Base-by-base conservation (phyloP, 2,329 filamentous ascomycete genomes). In the Fusarium longipes region DNA sequence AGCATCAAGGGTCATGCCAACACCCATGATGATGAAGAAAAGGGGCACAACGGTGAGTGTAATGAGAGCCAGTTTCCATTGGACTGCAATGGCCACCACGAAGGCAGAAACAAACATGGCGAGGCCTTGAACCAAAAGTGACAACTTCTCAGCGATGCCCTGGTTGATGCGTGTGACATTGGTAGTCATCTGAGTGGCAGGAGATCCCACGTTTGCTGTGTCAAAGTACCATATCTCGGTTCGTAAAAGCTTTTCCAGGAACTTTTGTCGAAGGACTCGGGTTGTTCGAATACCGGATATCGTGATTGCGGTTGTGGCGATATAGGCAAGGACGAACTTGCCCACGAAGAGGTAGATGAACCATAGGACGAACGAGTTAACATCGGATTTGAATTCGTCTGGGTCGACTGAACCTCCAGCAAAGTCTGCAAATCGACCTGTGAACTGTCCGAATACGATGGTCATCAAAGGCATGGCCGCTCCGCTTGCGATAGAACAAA, bases 31-130 rank as follows among this genome's bases (percentile, higher is more conserved):
- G 18, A 74, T 38, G 6, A 76, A 39, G 25, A 73, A 73, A 17
- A 71, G 39, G 6, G 73, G 75, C 8, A 74, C 74, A n/a, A 77
- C 68, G 33, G 72, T 75, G 8, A 73, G 39, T 55, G 63, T 74
- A 50, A 82, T 80, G 4, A 82, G 70, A 0, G 81, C 81, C 7
- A 82, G 71, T 68, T 82, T 79, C 78, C 79, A 82, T 17, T 81
- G 77, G 2, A 74, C 76, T 8, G 74, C 49, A 55, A 81, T 77
- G 11, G 80, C 77, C 32, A 79, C 76, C 58, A 78, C 67, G 57
- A 80, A 78, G 3, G 78, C 73, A 22, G 79, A 66, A 11, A 78
- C 50, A 68, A 81, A 76, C 39, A 79, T 76, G 2, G 79, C 69
- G 1, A 78, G 50, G 6, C 72, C 76, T 38, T 81, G 79, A 12